Conservation (phyloP, 2,329 filamentous ascomycete species). For the Colletotrichum simmondsii region DNA sequence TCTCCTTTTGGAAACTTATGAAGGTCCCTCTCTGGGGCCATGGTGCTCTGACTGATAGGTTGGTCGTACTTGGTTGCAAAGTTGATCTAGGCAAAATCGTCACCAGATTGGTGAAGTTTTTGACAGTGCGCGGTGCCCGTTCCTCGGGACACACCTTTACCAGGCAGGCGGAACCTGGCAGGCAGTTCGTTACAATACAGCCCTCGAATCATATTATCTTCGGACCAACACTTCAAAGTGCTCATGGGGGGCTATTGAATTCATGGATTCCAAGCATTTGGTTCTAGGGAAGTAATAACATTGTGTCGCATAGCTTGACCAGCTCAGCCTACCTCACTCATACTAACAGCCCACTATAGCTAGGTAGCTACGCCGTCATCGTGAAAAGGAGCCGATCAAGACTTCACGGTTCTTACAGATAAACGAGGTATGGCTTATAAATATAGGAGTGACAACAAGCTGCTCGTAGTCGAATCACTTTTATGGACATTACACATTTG, state of each 20-base stretch:
- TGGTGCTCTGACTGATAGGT: constrained; percentile 35
- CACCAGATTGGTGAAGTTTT: constrained; percentile 1
- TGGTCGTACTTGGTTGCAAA: neutral
- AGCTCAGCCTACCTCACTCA: too few relatives aligned
- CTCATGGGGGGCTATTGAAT: neutral
- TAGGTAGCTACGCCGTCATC: too few relatives aligned
- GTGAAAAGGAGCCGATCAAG: neutral
- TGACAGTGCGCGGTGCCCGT: constrained; percentile 5
- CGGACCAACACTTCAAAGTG: neutral
- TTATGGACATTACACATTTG: neutral
- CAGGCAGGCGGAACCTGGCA: constrained; percentile 5
- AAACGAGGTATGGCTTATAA: neutral
- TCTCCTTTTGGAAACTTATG: constrained; percentile 64
- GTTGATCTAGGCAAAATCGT: constrained; percentile 1
- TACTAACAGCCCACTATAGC: too few relatives aligned
- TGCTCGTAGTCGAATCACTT: neutral
- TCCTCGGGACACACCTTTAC: neutral
- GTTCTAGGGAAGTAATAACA: neutral
- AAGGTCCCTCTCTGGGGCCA: constrained; percentile 55
- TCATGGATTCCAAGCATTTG: neutral
- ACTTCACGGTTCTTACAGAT: neutral
- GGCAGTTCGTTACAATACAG: neutral
- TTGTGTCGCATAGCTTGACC: neutral
- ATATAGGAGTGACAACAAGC: neutral
- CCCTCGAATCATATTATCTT: neutral